Percentiles rank a stretch among this genome's conserved stretches.
These are phyloP conservation scores for Metschnikowia koreensis DNA, from an alignment of 805 yeast species.

Conservation along the genomic window DNA sequence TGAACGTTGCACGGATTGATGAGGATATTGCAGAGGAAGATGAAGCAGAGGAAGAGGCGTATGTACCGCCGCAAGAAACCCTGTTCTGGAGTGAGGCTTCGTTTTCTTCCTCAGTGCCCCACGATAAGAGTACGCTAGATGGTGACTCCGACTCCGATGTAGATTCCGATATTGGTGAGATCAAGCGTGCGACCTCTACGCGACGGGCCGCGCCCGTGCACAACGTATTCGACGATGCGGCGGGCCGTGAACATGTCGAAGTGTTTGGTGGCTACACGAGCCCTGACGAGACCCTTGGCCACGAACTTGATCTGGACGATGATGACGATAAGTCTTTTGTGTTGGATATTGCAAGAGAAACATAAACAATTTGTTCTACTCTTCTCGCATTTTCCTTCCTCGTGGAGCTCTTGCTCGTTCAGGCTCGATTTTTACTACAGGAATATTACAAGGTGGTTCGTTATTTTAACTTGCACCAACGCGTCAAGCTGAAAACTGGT, in stretches of 20 bases:
- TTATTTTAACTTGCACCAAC: not conserved
- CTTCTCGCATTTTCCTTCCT: not conserved
- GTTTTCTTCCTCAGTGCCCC: not conserved
- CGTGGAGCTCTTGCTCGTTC: too few relatives aligned
- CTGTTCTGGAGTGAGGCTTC: conserved; percentile 2
- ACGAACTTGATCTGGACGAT: not conserved
- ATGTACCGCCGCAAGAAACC: not conserved
- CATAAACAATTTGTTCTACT: not conserved
- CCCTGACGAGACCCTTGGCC: not conserved
- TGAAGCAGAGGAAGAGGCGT: conserved; percentile 16
- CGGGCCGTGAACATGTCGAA: not conserved
- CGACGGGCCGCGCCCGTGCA: conserved; percentile 1
- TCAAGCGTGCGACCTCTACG: conserved; percentile 36
- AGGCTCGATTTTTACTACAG: not conserved
- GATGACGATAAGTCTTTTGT: conserved; percentile 14
- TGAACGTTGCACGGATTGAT: conserved; percentile 50
- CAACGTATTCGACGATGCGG: conserved; percentile 1
- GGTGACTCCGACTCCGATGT: conserved; percentile 34
- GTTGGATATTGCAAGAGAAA: conserved; percentile 12
- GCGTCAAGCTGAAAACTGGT: not conserved
- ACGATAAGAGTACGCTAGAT: not conserved
- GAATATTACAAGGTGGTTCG: not conserved
- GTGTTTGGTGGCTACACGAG: not conserved
- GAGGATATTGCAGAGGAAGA: conserved; percentile 39
- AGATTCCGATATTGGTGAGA: conserved; percentile 47